These are phyloP conservation scores for Yarrowia phangngaensis DNA, from an alignment of 805 yeast species.

Conservation along the genomic window DNA sequence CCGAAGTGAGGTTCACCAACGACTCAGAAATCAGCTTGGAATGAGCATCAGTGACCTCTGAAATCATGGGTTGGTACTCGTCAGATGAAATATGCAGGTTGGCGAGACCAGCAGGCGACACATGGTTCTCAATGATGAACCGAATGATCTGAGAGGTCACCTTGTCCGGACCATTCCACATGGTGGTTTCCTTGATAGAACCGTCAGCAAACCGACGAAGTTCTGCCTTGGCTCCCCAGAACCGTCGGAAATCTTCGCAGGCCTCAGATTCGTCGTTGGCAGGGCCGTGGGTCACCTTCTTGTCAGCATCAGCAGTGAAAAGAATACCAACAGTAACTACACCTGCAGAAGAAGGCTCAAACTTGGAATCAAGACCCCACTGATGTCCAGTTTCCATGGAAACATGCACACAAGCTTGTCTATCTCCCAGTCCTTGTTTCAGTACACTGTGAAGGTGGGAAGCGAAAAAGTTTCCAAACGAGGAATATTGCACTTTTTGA, in stretches of 20 bases:
- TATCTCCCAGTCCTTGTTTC: slow-evolving; percentile 47
- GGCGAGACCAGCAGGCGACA: slow-evolving; percentile 16
- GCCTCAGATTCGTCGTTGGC: slow-evolving; percentile 54
- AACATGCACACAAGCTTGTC: slow-evolving; percentile 37
- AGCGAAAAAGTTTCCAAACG: slow-evolving; percentile 61
- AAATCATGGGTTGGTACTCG: slow-evolving; percentile 18
- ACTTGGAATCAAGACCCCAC: slow-evolving; percentile 27
- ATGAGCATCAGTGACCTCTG: slow-evolving; percentile 45
- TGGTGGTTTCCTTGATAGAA: slow-evolving; percentile 80
- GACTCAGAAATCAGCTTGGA: slow-evolving; percentile 58
- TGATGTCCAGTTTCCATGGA: slow-evolving; percentile 15
- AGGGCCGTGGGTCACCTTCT: slow-evolving; percentile 85
- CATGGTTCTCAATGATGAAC: slow-evolving; percentile 17
- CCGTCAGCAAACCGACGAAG: slow-evolving; percentile 93
- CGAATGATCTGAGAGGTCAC: slow-evolving; percentile 25
- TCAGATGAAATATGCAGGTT: slow-evolving; percentile 10
- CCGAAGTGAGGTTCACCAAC: slow-evolving; percentile 39
- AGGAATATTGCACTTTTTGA: slow-evolving; percentile 67
- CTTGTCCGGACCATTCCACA: slow-evolving; percentile 53
- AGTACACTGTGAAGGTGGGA: slow-evolving; percentile 59
- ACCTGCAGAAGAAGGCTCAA: slow-evolving; percentile 26
- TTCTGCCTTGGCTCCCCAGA: slow-evolving; percentile 87
- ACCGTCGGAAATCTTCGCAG: slow-evolving; percentile 64
- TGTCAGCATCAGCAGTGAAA: slow-evolving; percentile 70
- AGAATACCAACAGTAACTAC: slow-evolving; percentile 53